Evolutionary conservation across 2,329 filamentous ascomycete species (phyloP).

Genomic region (Epichloe gansuensis): DNA sequence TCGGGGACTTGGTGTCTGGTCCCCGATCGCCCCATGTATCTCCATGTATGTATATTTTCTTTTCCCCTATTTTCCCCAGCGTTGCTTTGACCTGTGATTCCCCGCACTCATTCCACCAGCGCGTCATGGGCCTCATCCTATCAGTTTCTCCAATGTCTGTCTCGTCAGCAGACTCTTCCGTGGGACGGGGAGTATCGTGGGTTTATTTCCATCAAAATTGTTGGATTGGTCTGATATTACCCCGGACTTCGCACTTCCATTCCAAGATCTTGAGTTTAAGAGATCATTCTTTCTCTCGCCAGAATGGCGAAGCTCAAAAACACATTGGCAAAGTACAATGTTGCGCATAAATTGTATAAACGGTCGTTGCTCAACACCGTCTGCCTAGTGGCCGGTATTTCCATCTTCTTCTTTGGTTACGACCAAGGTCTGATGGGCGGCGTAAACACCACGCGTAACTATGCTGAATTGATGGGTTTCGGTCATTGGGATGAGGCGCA

Average conservation of each 20-base stretch:
- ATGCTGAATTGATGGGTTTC: constrained; percentile 30
- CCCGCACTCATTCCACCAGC: background rate
- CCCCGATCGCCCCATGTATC: too few species aligned
- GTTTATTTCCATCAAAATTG: too few species aligned
- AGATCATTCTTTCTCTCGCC: too few species aligned
- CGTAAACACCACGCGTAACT: constrained; percentile 30
- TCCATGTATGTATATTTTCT: too few species aligned
- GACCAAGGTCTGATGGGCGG: constrained; percentile 42
- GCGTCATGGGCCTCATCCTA: background rate
- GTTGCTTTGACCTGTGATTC: background rate
- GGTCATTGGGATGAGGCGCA: constrained; percentile 33
- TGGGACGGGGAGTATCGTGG: background rate
- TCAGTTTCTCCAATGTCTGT: background rate
- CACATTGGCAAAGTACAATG: constrained; percentile 11
- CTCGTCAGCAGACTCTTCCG: background rate
- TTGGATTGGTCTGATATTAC: background rate
- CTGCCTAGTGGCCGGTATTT: constrained; percentile 49
- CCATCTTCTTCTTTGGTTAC: constrained; percentile 31
- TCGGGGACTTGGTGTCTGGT: too few species aligned
- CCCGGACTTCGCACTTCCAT: too few species aligned
- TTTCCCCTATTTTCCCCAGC: background rate
- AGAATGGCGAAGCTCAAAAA: constrained; percentile 1
- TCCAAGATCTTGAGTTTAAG: too few species aligned
- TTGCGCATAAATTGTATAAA: constrained; percentile 43
- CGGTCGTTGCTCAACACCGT: constrained; percentile 43